phyloP scores from a whole-genome alignment of 805 yeast genomes.

The Pichia phayaonensis region DNA sequence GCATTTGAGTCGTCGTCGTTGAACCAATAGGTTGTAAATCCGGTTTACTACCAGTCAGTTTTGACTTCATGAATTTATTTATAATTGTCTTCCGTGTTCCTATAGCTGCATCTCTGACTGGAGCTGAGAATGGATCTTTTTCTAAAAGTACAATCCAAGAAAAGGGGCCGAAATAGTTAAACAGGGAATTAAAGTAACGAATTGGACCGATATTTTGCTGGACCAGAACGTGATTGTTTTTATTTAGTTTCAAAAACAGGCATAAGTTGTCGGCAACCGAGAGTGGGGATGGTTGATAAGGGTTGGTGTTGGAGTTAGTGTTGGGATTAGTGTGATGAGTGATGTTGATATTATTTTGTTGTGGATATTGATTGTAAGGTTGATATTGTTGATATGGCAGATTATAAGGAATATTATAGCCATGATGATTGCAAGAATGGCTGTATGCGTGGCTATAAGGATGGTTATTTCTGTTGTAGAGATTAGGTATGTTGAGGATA shows the following conservation, averaged over 20 bases:
- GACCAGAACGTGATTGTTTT: constrained; percentile 34
- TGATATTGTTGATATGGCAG: not conserved
- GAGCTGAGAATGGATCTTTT: constrained; percentile 35
- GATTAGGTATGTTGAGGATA: too few species aligned
- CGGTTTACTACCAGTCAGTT: not conserved
- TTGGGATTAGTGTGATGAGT: not conserved
- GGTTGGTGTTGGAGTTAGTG: not conserved
- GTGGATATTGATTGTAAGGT: not conserved
- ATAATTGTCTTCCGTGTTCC: not conserved
- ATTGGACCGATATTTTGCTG: constrained; percentile 36
- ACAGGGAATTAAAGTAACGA: constrained; percentile 24
- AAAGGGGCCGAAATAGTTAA: constrained; percentile 43
- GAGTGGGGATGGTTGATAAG: not conserved
- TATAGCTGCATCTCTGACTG: constrained; percentile 26
- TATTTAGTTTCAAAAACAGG: constrained; percentile 14
- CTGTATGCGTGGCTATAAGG: too few species aligned
- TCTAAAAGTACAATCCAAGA: constrained; percentile 40
- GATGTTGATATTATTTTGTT: too few species aligned
- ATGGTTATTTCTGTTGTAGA: too few species aligned
- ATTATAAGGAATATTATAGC: not conserved
- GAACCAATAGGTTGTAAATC: not conserved
- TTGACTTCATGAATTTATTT: not conserved
- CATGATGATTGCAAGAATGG: not conserved
- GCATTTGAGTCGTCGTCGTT: too few species aligned
- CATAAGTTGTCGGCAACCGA: not conserved